Percentiles rank a stretch among this genome's conserved stretches.
Conservation (phyloP, 176 grass and related monocot genomes). For the Oryza rufipogon region DNA sequence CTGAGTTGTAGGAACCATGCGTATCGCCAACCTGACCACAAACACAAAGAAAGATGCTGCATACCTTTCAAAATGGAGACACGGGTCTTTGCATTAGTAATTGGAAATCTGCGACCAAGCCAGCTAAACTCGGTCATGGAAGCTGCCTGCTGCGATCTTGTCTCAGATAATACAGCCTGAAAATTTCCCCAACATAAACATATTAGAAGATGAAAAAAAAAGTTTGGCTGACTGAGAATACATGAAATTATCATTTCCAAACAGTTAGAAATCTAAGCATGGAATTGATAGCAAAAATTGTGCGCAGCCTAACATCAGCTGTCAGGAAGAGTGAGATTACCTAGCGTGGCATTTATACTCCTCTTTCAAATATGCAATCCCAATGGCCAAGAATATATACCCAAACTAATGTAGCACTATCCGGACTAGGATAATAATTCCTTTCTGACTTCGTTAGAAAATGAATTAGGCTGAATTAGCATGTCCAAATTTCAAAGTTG, state of each 20-base stretch:
- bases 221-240: not conserved
- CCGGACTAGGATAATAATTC: not conserved
- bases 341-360: not conserved
- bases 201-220: slow-evolving; percentile 22
- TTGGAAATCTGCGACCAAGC: slow-evolving; percentile 89
- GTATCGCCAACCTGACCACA: too few species aligned
- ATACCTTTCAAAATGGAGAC: slow-evolving; percentile 97
- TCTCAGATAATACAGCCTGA: slow-evolving; percentile 93
- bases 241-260: slow-evolving; percentile 28
- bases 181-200: slow-evolving; percentile 23
- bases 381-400: not conserved
- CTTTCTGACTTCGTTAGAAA: not conserved
- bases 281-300: not conserved
- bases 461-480: not conserved
- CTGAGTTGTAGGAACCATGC: too few species aligned
- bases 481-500: slow-evolving; percentile 9
- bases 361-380: not conserved
- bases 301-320: not conserved
- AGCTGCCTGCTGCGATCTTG: slow-evolving; percentile 92
- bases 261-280: not conserved
- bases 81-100: slow-evolving; percentile 91
- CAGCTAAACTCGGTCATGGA: slow-evolving; percentile 94
- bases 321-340: not conserved
- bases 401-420: not conserved
- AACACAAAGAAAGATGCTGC: not conserved